phyloP scores from a whole-genome alignment of 2,329 filamentous ascomycete species.

The Scedosporium minutisporum region DNA sequence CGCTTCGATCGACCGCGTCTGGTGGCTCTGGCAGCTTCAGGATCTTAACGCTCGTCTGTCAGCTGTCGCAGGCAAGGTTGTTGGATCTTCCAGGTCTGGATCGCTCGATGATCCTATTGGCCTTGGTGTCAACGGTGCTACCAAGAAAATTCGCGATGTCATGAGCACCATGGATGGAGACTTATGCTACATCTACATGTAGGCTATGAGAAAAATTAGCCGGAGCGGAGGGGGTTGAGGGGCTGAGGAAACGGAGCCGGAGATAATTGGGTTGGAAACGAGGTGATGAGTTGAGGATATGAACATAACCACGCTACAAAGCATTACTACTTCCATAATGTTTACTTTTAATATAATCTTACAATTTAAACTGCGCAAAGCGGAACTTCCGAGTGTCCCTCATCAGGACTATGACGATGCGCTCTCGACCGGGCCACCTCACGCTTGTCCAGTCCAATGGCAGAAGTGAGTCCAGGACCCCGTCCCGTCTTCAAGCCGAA shows the following conservation, averaged over 20 bases:
- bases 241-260: too few relatives aligned
- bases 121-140: slow-evolving; percentile 5
- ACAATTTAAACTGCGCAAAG: too few relatives aligned
- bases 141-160: slow-evolving; percentile 3
- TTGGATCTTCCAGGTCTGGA: not conserved
- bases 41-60: not conserved
- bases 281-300: not conserved
- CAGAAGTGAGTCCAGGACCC: too few relatives aligned
- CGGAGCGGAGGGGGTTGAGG: not conserved
- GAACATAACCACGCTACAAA: not conserved
- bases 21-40: slow-evolving; percentile 12
- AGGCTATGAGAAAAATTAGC: not conserved
- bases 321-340: not conserved
- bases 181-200: slow-evolving; percentile 10
- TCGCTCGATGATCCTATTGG: slow-evolving; percentile 7
- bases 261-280: not conserved
- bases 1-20: slow-evolving; percentile 15
- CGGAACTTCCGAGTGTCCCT: too few relatives aligned
- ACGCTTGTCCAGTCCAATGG: too few relatives aligned
- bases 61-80: not conserved
- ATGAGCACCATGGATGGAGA: slow-evolving; percentile 10
- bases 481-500: too few relatives aligned
- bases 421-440: too few relatives aligned
- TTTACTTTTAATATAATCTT: too few relatives aligned
- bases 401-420: too few relatives aligned